Evolutionary conservation across 1,284 basidiomycete genomes (phyloP), one percentile per base, ranked within the genome.

Genomic region (Naganishia liquefaciens): DNA sequence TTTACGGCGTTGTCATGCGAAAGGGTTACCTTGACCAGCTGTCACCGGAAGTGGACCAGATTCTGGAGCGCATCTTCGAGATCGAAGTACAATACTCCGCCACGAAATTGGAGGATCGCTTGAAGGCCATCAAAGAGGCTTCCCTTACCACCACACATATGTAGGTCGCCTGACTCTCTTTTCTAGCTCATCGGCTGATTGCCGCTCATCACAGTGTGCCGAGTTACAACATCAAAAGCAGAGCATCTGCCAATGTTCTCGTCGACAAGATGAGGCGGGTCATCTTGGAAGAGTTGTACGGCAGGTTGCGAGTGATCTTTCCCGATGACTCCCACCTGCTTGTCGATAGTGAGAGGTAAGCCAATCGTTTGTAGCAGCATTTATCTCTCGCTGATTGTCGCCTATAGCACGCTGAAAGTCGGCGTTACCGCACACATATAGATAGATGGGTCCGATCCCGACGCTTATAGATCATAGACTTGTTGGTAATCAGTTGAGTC

Each of bases 1-100:
- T 87, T 72, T 87, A 87, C 60, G 83, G 82, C 21, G 83, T 83
- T 2, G 84, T 84, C 1, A 85, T 86, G 68, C 82, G 82, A 67
- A 74, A 84, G 37, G 87, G 86, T 1, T 88, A 86, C 78, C 79
- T 85, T 30, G 86, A 88, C 63, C 74, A 81, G 10, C 83, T 85
- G 64, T 79, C 83, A 64, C 80, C 85, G 10, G 47, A 75, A 66
- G 72, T 83, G 11, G 72, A 79, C 10, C 81, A 84, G n/a, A 75
- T 87, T 43, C 73, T 86, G 11, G 79, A 81, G 23, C 78, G 77
- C n/a, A 83, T 87, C 60, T 81, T 80, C 67, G 73, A 72, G 3
- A 69, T 86, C 37, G 85, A 87, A 70, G 65, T 73, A 25, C 74
- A 51, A 10, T 65, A 58, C 21, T 77, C 82, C 66, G 77, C 80